These are phyloP conservation scores for Trichoderma guizhouense DNA, from an alignment of 2,329 filamentous ascomycete species.

Conservation along the genomic window DNA sequence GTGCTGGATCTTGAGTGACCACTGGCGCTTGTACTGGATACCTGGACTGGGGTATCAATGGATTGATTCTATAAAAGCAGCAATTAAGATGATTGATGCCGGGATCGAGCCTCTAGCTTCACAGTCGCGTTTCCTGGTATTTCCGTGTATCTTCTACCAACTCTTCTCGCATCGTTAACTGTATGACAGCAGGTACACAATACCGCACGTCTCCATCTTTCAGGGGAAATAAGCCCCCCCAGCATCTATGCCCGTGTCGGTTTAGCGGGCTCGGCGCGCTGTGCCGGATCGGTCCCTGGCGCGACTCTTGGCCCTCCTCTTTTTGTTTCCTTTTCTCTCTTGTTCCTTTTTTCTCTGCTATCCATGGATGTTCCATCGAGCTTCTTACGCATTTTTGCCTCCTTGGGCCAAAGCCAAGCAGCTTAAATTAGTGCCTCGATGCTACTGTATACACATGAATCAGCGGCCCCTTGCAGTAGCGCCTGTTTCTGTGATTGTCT, in stretches of 20 bases:
- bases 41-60: neutral
- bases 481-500: neutral
- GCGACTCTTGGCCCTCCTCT: neutral
- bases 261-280: constrained; percentile 11
- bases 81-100: neutral
- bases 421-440: neutral
- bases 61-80: neutral
- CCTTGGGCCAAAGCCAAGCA: neutral
- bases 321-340: neutral
- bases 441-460: neutral
- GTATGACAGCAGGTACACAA: neutral
- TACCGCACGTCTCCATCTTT: constrained; percentile 8
- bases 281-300: constrained; percentile 16
- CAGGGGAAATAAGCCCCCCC: constrained; percentile 11
- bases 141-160: neutral
- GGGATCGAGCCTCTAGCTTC: neutral
- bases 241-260: neutral
- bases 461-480: constrained; percentile 1
- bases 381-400: neutral
- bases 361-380: neutral
- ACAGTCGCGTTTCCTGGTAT: neutral
- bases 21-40: neutral
- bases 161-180: neutral
- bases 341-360: neutral
- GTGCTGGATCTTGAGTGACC: neutral